Conservation (phyloP, 2,329 filamentous ascomycete genomes). For the Raffaelea ambrosiae region DNA sequence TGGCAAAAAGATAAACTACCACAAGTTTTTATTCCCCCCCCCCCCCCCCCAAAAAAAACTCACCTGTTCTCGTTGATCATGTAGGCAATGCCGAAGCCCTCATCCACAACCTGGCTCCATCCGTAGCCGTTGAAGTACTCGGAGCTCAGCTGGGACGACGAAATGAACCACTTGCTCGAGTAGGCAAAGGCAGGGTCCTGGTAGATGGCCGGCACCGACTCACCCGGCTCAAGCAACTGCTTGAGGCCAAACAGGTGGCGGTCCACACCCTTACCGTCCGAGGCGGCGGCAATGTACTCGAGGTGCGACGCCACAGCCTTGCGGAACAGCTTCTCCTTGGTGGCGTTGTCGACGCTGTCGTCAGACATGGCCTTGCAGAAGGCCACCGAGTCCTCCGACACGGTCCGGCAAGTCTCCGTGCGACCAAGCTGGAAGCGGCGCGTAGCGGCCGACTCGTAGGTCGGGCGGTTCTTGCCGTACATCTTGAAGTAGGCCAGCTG, state of each 20-base stretch:
- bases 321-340: constrained; percentile 65
- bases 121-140: constrained; percentile 99
- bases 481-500: constrained; percentile 98
- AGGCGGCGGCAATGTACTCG: constrained; percentile 84
- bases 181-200: constrained; percentile 80
- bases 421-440: constrained; percentile 93
- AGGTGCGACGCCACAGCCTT: constrained; percentile 74
- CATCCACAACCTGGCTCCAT: constrained; percentile 96
- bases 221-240: constrained; percentile 72
- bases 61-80: constrained; percentile 99
- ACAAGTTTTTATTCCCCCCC: no score
- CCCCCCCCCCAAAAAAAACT: no score
- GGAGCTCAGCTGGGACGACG: constrained; percentile 79
- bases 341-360: constrained; percentile 36
- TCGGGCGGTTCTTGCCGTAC: constrained; percentile 95
- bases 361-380: constrained; percentile 88
- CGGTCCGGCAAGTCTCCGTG: constrained; percentile 89
- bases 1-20: background rate
- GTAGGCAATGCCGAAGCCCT: constrained; percentile 94
- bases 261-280: constrained; percentile 89
- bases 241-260: constrained; percentile 96
- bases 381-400: constrained; percentile 83
- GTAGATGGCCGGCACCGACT: constrained; percentile 76
- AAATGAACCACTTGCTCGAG: constrained; percentile 82
- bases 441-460: constrained; percentile 93